Evolutionary conservation across 345 rosid genomes (phyloP), one percentile per base, ranked within the genome.

Genomic region (Capsella bursapastoris): DNA sequence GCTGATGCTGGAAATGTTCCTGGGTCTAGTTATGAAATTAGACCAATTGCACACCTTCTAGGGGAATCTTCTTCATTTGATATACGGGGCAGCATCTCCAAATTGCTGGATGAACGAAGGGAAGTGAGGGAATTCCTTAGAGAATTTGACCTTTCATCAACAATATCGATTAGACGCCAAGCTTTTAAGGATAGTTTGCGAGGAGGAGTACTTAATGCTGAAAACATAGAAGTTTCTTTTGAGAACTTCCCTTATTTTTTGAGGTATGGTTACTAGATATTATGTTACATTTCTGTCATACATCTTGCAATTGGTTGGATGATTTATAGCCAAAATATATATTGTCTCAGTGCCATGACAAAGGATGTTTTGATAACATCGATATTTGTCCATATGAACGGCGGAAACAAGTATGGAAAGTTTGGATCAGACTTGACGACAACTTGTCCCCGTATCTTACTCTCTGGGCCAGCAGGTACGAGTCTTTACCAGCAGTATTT

Each of bases 391-490:
- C 96, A 89, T 75, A 86, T 96, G 88, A 90, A 88, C 82, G 88
- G 96, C 74, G 81, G 81, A 72, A 83, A 82, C 80, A 82, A 88
- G 66, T 84, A 80, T 63, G 86, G 83, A 18, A 90, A 96, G 84
- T 89, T 83, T 70, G 86, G 88, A 28, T 81, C 86, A 14, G 91
- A 87, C 74, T 89, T 96, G 73, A 77, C 98, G 18, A 88, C 93
- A 28, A 81, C 75, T 66, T 88, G 88, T 60, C 98, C 98, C 15
- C 98, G 99, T 38, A 84, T 96, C 72, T 73, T 96, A 73, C 84
- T 96, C 68, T 92, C 96, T 55, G 99, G 99, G 69, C 99, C 98
- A 60, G 91, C 99, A 72, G 98, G 99, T 96, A 75, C 48, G 64
- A 59, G 56, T 37, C 48, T 37, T 37, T 29, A 69, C 6, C 59